Base-by-base conservation (phyloP, 1,284 basidiomycete species). In the Sanghuangporus weigelae region DNA sequence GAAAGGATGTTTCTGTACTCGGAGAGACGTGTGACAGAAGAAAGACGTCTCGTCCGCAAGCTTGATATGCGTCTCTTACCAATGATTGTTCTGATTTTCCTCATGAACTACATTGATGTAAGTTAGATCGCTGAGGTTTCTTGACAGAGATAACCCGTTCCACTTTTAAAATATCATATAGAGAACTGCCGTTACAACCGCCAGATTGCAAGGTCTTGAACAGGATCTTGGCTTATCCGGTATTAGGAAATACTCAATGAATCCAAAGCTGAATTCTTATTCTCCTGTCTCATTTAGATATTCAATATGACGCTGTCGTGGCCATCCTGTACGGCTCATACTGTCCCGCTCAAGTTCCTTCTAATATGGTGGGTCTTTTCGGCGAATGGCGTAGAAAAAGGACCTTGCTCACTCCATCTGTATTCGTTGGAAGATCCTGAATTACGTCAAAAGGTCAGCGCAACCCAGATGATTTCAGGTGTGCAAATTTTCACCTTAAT, bases 51-150 rank as follows among this genome's bases (percentile, higher is more conserved):
- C 1, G 74, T 84, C n/a, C 76, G 83, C 40, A 84, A 79, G 68
- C 76, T 89, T 46, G 87, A 89, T 67, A 73, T 73, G 63, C 76
- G 87, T 48, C 72, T 89, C n/a, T 70, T 89, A 64, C 85, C 86
- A 0, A 84, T 82, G 0, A 82, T 89, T 60, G 78, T 84, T 48
- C 48, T 85, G 36, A 84, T 89, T 62, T 87, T 79, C 68, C 78
- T 89, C 62, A 82, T 88, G 83, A 89, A 89, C 68, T 88, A 86
- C 67, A 86, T 88, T 59, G 85, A 87, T 69, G 86, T 87, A 63
- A 61, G 80, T 74, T 19, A 48, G 8, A 16, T 5, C 8, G 39
- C 42, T n/a, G 7, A 7, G 12, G 2, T 67, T 46, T 16, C 21
- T 48, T 48, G 39, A 5, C 23, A 14, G 53, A 48, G 11, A 39